These are phyloP conservation scores for Botrytis tulipae DNA, from an alignment of 2,329 filamentous ascomycete species.

Conservation along the genomic window DNA sequence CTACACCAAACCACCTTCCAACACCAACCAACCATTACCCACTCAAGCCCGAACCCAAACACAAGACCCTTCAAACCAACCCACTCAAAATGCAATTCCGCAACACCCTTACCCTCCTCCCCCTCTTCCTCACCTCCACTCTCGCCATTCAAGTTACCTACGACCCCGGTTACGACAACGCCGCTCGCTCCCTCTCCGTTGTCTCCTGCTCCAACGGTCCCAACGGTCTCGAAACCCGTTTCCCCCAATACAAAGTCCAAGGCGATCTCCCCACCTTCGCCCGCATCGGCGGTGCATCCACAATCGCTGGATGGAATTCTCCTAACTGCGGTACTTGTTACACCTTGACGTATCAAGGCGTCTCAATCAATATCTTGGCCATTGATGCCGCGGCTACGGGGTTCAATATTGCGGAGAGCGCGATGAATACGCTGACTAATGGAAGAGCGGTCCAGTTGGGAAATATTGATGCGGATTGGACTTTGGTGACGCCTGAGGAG, in stretches of 20 bases:
- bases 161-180: slow-evolving; percentile 70
- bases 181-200: slow-evolving; percentile 50
- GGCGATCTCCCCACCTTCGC: slow-evolving; percentile 51
- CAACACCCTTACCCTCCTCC: slow-evolving; percentile 42
- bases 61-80: not conserved
- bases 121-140: slow-evolving; percentile 40
- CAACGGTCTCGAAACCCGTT: slow-evolving; percentile 62
- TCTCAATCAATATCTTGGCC: slow-evolving; percentile 53
- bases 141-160: slow-evolving; percentile 58
- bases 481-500: slow-evolving; percentile 44
- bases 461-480: slow-evolving; percentile 50
- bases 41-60: not conserved
- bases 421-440: slow-evolving; percentile 56
- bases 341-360: slow-evolving; percentile 51
- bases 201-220: slow-evolving; percentile 67
- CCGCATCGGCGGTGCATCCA: slow-evolving; percentile 54
- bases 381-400: slow-evolving; percentile 52
- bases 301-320: slow-evolving; percentile 53
- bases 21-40: not conserved
- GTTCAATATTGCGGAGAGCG: slow-evolving; percentile 56
- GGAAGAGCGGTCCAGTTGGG: slow-evolving; percentile 51
- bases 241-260: slow-evolving; percentile 47
- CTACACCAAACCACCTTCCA: not conserved
- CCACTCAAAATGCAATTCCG: slow-evolving; percentile 46
- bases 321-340: slow-evolving; percentile 59